Evolutionary conservation across 176 grass and related monocot genomes (phyloP), one percentile per base, ranked within the genome.

Genomic region (Pontederia crassipes): DNA sequence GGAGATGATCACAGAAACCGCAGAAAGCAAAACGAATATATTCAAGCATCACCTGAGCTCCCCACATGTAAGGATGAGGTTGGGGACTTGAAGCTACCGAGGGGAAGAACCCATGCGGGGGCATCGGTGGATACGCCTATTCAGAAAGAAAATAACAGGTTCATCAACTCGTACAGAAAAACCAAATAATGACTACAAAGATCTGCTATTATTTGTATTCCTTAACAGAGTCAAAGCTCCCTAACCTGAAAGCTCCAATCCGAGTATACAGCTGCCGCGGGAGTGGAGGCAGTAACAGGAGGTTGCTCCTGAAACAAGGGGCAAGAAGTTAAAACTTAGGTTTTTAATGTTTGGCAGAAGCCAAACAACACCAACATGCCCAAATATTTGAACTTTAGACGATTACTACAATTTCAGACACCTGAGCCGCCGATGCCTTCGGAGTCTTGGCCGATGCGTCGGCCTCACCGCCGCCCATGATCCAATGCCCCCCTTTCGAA

Each of bases 61-160:
- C 93, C 93, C 93, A 98, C 93, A 98, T 92, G 68, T 89, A 98
- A 27, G 88, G 84, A 83, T 98, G 88, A 28, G 79, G 77, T 62
- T 98, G 88, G 75, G 93, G 84, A 58, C 65, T 88, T 48, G 93
- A 89, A 24, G 64, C 79, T 62, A 87, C 72, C 8, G 92, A 75
- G 8, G 74, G 88, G 49, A 83, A 98, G 69, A 92, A 92, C 6
- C 93, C 87, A 83, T 84, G 93, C 55, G 93, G 88, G 53, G 84
- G 93, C 59, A 98, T 80, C 55, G 93, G 77, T 28, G 93, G 75
- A 80, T 92, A 98, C 68, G 79, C 84, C 84, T 92, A 67, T 54
- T 45, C 68, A 65, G 67, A 79, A 1, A 62, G 50, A 14, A 77
- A 56, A 26, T 65, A 16, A 49, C 58, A 62, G 9, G 15, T 10